Conservation (phyloP, 2,329 filamentous ascomycete species). For the Penicillium nordicum region DNA sequence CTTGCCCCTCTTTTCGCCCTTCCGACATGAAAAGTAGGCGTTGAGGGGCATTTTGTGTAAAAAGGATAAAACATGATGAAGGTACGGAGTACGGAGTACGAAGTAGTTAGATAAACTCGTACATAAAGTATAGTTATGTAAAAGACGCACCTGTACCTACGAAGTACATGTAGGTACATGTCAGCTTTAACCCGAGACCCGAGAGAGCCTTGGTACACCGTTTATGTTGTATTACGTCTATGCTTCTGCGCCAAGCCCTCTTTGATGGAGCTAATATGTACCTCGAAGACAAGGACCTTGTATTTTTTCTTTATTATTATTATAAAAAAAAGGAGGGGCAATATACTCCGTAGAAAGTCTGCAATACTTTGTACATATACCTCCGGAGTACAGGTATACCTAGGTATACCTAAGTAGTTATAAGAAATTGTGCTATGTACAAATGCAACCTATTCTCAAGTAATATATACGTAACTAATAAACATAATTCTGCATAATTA, state of each 20-base stretch:
- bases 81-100: too few species aligned
- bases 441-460: too few species aligned
- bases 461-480: too few species aligned
- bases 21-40: neutral
- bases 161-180: neutral
- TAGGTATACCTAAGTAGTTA: too few species aligned
- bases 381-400: too few species aligned
- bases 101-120: neutral
- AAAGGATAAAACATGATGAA: neutral
- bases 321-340: too few species aligned
- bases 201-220: neutral
- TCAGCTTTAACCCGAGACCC: neutral
- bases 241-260: neutral
- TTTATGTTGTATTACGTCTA: neutral
- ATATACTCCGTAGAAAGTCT: too few species aligned
- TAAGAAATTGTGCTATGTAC: too few species aligned
- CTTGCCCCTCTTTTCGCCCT: constrained; percentile 3
- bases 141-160: neutral
- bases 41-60: neutral
- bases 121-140: neutral
- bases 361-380: too few species aligned
- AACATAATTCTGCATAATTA: too few species aligned
- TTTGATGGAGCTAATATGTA: neutral
- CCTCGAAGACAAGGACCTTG: too few species aligned
- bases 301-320: too few species aligned